A percentile compares a stretch with the other conserved stretches of the same genome.
Evolutionary conservation across 1,284 basidiomycete genomes (phyloP).

Genomic region (Leccinum subatratum): DNA sequence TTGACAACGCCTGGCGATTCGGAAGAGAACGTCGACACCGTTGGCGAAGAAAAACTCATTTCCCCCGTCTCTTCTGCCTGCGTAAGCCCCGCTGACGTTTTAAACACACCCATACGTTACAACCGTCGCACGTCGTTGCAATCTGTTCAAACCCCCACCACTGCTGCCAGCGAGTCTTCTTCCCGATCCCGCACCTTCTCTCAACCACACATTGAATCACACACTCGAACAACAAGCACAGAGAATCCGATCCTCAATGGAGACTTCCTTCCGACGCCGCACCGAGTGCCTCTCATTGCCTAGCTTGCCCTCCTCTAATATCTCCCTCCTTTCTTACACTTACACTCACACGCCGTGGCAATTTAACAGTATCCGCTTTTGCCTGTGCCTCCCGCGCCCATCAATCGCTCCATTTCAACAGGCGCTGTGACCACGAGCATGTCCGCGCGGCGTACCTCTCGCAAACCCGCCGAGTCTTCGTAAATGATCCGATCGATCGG

Average conservation of each 20-base stretch:
- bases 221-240: conserved; percentile 29
- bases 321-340: conserved; percentile 20
- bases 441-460: conserved; percentile 30
- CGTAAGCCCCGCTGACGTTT: conserved; percentile 21
- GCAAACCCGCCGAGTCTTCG: no score
- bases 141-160: conserved; percentile 16
- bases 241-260: conserved; percentile 32
- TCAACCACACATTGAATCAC: conserved; percentile 15
- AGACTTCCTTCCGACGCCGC: conserved; percentile 24
- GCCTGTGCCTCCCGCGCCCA: conserved; percentile 18
- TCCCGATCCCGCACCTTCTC: conserved; percentile 16
- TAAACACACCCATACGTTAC: conserved; percentile 19
- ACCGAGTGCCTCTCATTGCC: conserved; percentile 31
- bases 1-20: conserved; percentile 21
- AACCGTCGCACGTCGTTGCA: conserved; percentile 22
- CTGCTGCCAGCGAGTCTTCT: conserved; percentile 3
- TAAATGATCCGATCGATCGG: conserved; percentile 1
- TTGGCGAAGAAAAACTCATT: conserved; percentile 24
- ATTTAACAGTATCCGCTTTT: conserved; percentile 20
- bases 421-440: conserved; percentile 14
- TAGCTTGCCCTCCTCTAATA: conserved; percentile 16
- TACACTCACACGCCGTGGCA: conserved; percentile 11
- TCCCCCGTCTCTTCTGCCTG: conserved; percentile 17
- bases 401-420: conserved; percentile 25
- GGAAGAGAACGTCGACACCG: conserved; percentile 19